Evolutionary conservation across 352 stramenopile genomes (phyloP), one percentile per base, ranked within the genome.

Genomic region (Plasmopara viticola): DNA sequence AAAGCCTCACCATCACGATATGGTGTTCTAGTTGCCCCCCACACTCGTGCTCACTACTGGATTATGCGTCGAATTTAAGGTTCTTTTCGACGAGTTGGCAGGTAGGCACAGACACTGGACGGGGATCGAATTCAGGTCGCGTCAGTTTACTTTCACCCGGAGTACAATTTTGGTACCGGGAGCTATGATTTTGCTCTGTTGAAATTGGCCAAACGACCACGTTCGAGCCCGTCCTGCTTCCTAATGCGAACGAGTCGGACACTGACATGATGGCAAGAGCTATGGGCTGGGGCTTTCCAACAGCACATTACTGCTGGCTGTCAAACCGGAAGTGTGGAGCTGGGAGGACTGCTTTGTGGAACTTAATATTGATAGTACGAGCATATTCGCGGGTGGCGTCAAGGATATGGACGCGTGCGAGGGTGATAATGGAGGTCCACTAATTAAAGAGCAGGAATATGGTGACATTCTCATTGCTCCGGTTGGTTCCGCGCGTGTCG

Each of bases 21-120:
- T 35, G 31, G 31, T 35, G 31, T 35, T 35, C 31, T 35, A 12
- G 4, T 35, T 35, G 38, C 6, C 31, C 5, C 9, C 31, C 31
- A 35, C 5, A 12, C 6, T 35, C 31, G 31, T 35, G 10, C 6
- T 35, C 7, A 35, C 31, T 12, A 12, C 4, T 12, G 31, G 0
- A 5, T 12, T 35, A 12, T 35, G 31, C 10, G 7, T 12, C 7
- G 31, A 35, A 12, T 8, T 12, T 35, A 6, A 12, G 31, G 10
- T 12, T 12, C 4, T 4, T 8, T 6, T 6, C 31, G 2, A 35
- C 10, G 31, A 6, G 31, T 8, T 4, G 10, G 31, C 5, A 12
- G 31, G 9, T 65, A 9, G 66, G 51, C 39, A n/a, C 20, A 25
- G 20, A 25, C 20, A 25, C 20, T 3, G 3, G 20, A 25, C 20